These are phyloP conservation scores for Cucurbita ficifolia DNA, from an alignment of 306 rosid species.

Conservation along the genomic window DNA sequence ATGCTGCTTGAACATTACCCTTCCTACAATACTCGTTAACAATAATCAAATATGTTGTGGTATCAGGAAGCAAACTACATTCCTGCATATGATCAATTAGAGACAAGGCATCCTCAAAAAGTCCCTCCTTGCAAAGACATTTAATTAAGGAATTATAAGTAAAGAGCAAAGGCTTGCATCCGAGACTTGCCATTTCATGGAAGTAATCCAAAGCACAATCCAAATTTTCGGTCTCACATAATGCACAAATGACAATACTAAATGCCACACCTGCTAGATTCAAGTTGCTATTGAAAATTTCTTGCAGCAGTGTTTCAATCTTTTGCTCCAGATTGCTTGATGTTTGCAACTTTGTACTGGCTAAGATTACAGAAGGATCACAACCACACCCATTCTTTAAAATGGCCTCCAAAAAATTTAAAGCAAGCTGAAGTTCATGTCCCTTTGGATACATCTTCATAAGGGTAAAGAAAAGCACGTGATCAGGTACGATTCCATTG, in stretches of 20 bases:
- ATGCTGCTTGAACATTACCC: conserved; percentile 17
- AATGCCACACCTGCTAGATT: conserved; percentile 22
- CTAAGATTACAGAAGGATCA: conserved; percentile 14
- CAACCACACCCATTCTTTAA: conserved; percentile 26
- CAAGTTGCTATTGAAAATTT: conserved; percentile 15
- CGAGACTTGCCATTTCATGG: conserved; percentile 17
- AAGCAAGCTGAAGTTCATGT: conserved; percentile 21
- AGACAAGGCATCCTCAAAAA: conserved; percentile 16
- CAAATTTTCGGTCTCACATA: conserved; percentile 17
- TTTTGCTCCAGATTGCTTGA: conserved; percentile 10
- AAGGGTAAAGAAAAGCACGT: conserved; percentile 22
- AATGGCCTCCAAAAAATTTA: conserved; percentile 16
- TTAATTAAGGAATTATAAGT: conserved; percentile 28
- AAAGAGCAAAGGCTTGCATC: conserved; percentile 23
- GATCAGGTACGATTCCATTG: conserved; percentile 31
- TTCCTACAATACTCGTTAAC: conserved; percentile 21
- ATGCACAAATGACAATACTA: conserved; percentile 14
- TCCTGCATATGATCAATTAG: conserved; percentile 21
- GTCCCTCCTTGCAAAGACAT: conserved; percentile 23
- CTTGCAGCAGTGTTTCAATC: conserved; percentile 20
- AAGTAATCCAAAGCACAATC: conserved; percentile 15
- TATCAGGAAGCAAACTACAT: conserved; percentile 16
- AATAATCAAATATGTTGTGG: conserved; percentile 21
- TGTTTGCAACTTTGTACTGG: neutral
- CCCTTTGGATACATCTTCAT: conserved; percentile 16